Evolutionary conservation across 2,329 filamentous ascomycete species (phyloP), one percentile per base, ranked within the genome.

Genomic region (Xylaria arbuscula): DNA sequence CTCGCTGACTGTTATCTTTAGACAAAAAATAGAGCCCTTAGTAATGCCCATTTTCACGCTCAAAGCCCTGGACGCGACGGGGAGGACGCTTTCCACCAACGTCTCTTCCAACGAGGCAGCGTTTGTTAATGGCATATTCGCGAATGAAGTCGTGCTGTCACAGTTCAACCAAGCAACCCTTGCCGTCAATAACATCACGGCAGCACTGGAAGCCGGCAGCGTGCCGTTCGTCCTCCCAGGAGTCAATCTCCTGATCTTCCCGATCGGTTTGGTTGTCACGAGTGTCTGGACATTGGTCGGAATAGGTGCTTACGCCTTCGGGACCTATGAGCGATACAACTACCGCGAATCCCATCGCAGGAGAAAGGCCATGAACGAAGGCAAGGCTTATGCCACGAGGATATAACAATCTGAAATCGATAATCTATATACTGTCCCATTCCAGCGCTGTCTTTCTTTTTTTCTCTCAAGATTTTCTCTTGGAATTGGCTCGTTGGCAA

Each of bases 101-200:
- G 87, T 93, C 59, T 90, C 90, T 10, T 86, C 88, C 68, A 89
- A 90, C 78, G 89, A 93, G 77, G 90, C 91, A 17, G 86, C 87
- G 7, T 94, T 93, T 73, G 86, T 93, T 47, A 87, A 86, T 15
- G 92, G 92, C 60, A 86, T 92, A 73, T 93, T 93, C 79, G 87
- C 90, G 62, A 80, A 85, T 58, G 81, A 86, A 64, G 81, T 87
- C 15, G 78, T 88, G 75, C 78, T 85, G 74, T 89, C 87, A 67
- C 80, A 83, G 59, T 82, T 85, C 45, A 77, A 81, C 53, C 72
- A 81, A 57, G 87, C 87, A 28, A 80, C 84, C 69, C 78, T 83
- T 19, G 84, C 85, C 40, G 86, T 88, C 19, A 79, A 86, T 67
- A 77, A 83, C 3, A 80, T 85, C 22, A 78, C 85, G 0, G 78